Evolutionary conservation across 2,329 filamentous ascomycete species (phyloP), one percentile per base, ranked within the genome.

Genomic region (Sclerotinia sclerotiorum): DNA sequence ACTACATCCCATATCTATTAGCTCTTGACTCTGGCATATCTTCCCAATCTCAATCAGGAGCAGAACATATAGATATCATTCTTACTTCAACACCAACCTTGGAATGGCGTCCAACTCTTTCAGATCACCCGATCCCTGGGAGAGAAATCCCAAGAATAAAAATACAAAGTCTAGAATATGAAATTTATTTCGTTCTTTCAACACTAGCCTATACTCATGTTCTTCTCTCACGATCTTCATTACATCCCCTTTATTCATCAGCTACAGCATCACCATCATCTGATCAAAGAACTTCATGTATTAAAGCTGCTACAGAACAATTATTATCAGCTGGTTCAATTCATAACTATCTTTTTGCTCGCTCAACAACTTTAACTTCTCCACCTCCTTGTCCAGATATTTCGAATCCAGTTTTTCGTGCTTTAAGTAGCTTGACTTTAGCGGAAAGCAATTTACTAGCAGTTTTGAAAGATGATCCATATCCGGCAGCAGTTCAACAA

Each of bases 381-480:
- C 67, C 73, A 24, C 73, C 77, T 35, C 83, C 85, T 1, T 85
- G 82, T 73, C 78, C 82, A 3, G 86, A 89, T 74, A 81, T 89
- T 27, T 76, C 83, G 2, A 82, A 85, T 8, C 76, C 84, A 2
- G 84, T 82, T 10, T 80, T 85, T 21, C 82, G 84, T 65, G 86
- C 84, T 0, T 83, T 91, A 67, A 82, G 86, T 4, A 85, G 84
- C 15, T 83, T 97, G 3, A 88, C 92, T 0, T 83, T 95, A 44
- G 93, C 94, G 2, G 94, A 97, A 79, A 94, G 94, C 0, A 97
- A 94, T 0, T 84, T 98, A 1, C 85, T 97, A 1, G 93, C 93
- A 0, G 93, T 98, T 0, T 79, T 97, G 62, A 98, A 98, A 74
- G 94, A 98, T 77, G 95, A 99, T 76, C 93, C 94, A 0, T 98